phyloP scores from a whole-genome alignment of 2,329 filamentous ascomycete genomes.

The Aplosporella prunicola region DNA sequence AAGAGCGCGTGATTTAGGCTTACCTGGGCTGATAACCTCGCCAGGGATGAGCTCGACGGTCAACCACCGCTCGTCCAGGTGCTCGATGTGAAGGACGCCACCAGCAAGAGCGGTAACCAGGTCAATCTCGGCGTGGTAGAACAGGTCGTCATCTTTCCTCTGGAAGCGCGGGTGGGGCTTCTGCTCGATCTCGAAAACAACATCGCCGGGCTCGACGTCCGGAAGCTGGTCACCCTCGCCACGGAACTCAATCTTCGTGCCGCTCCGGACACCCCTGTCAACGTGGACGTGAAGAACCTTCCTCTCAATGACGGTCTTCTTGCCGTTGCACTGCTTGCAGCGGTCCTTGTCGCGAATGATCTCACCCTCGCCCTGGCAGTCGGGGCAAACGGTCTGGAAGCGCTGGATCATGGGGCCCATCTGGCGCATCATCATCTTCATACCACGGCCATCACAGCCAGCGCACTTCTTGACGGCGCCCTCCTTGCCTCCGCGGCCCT shows the following conservation, averaged over 20 bases:
- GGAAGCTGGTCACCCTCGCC: conserved; percentile 95
- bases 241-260: conserved; percentile 93
- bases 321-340: conserved; percentile 92
- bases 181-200: conserved; percentile 98
- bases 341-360: conserved; percentile 94
- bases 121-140: conserved; percentile 92
- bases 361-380: conserved; percentile 96
- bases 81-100: conserved; percentile 84
- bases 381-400: conserved; percentile 97
- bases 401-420: conserved; percentile 99
- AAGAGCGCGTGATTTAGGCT: too few relatives aligned
- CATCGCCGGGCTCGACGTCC: conserved; percentile 86
- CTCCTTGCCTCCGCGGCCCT: conserved; percentile 91
- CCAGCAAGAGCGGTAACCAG: conserved; percentile 90
- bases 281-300: conserved; percentile 98
- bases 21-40: conserved; percentile 89
- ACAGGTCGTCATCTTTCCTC: conserved; percentile 89
- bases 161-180: conserved; percentile 96
- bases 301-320: conserved; percentile 95
- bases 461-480: conserved; percentile 90
- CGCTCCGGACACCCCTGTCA: conserved; percentile 84
- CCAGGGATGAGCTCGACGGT: conserved; percentile 86
- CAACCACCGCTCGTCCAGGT: conserved; percentile 95
- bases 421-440: conserved; percentile 99
- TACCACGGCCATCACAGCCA: conserved; percentile 86